phyloP scores from a whole-genome alignment of 257 asterid genomes.

The Linaria vulgaris region DNA sequence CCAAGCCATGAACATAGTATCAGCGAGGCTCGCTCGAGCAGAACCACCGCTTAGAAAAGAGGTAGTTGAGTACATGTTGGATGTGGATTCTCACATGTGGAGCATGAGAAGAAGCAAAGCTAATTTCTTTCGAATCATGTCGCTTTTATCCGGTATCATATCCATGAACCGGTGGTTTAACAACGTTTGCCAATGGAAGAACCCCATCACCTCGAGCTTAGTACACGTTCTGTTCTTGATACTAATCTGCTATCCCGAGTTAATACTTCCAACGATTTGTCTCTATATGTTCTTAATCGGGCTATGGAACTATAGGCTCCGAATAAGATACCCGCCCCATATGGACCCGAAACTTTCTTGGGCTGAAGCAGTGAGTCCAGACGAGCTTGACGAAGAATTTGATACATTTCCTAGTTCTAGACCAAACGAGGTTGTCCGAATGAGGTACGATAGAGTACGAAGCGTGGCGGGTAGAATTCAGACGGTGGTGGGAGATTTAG shows the following conservation, averaged over 20 bases:
- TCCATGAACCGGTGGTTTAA: slow-evolving; percentile 23
- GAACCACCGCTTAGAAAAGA: slow-evolving; percentile 33
- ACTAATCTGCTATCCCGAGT: slow-evolving; percentile 30
- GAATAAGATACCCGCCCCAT: slow-evolving; percentile 28
- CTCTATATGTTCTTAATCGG: slow-evolving; percentile 29
- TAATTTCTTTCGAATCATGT: slow-evolving; percentile 32
- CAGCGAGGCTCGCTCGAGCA: slow-evolving; percentile 26
- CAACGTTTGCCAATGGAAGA: slow-evolving; percentile 27
- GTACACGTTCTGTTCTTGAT: slow-evolving; percentile 23
- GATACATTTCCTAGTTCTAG: slow-evolving; percentile 31
- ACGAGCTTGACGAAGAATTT: slow-evolving; percentile 32
- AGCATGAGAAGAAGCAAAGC: slow-evolving; percentile 39
- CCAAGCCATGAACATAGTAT: slow-evolving; percentile 30
- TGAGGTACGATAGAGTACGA: slow-evolving; percentile 34
- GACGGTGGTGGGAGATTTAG: slow-evolving; percentile 30
- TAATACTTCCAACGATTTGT: slow-evolving; percentile 25
- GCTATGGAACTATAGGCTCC: slow-evolving; percentile 25
- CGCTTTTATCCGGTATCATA: slow-evolving; percentile 21
- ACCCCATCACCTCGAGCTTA: slow-evolving; percentile 23
- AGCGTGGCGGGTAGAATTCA: slow-evolving; percentile 34
- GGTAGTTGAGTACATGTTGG: slow-evolving; percentile 34
- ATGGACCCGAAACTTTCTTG: slow-evolving; percentile 34
- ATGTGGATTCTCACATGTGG: slow-evolving; percentile 37
- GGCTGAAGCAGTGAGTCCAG: slow-evolving; percentile 29
- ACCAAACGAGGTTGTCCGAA: slow-evolving; percentile 23